Conservation (phyloP, 495 filamentous ascomycete genomes). For the Sordaria brevicollis region DNA sequence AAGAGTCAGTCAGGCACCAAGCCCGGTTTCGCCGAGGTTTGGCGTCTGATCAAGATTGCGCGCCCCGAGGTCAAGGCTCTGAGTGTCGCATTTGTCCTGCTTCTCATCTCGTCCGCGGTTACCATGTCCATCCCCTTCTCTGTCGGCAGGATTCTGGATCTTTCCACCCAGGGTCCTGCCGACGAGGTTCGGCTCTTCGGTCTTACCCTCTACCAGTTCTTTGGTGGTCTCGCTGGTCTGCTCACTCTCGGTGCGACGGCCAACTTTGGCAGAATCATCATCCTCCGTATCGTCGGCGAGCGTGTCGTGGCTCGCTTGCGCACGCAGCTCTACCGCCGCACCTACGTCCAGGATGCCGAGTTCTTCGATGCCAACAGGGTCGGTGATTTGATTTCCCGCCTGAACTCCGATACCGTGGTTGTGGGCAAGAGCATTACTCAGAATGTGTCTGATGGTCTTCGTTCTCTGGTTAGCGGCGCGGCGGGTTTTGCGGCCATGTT, state of each 20-base stretch:
- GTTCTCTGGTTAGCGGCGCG: constrained; percentile 74
- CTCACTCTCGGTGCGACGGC: constrained; percentile 41
- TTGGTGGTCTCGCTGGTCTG: constrained; percentile 25
- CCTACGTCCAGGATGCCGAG: constrained; percentile 90
- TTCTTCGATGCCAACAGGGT: constrained; percentile 98
- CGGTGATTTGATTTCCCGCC: constrained; percentile 87
- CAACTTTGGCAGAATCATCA: constrained; percentile 89
- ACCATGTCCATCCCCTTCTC: constrained; percentile 95
- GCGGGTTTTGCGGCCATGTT: constrained; percentile 87
- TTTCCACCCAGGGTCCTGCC: constrained; percentile 29
- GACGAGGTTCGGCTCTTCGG: constrained; percentile 23
- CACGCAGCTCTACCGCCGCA: constrained; percentile 80
- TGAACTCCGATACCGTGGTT: constrained; percentile 92
- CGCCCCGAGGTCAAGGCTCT: constrained; percentile 72
- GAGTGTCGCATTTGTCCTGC: constrained; percentile 66
- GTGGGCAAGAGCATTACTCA: constrained; percentile 98
- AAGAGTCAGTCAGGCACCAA: constrained; percentile 51
- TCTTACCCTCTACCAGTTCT: constrained; percentile 29
- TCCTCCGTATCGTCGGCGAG: constrained; percentile 91
- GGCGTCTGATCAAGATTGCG: constrained; percentile 83
- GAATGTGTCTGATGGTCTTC: constrained; percentile 87
- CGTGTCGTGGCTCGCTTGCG: constrained; percentile 83
- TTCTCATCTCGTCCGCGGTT: constrained; percentile 78
- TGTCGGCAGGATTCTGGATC: constrained; percentile 87
- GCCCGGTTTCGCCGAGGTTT: constrained; percentile 65